phyloP scores from a whole-genome alignment of 208 protist genomes.

The Perkinsela sp. region DNA sequence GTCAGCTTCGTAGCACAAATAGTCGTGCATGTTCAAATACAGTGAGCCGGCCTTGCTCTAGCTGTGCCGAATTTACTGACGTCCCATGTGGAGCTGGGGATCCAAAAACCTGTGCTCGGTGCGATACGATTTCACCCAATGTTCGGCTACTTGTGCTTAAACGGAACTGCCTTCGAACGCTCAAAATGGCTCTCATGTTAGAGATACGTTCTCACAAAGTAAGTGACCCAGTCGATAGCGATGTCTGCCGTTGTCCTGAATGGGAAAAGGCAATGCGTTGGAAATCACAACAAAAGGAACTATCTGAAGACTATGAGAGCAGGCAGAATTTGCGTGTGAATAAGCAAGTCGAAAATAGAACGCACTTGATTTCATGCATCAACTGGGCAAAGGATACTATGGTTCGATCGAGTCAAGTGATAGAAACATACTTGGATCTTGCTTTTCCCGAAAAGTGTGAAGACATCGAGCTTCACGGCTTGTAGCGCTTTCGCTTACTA shows the following conservation, averaged over 20 bases:
- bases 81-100: neutral
- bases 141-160: neutral
- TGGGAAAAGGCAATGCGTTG: neutral
- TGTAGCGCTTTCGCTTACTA: too few species aligned
- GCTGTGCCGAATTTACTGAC: neutral
- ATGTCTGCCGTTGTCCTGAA: neutral
- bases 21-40: neutral
- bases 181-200: neutral
- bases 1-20: neutral
- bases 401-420: neutral
- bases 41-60: neutral
- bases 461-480: neutral
- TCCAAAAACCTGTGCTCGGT: neutral
- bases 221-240: too few species aligned
- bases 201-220: neutral
- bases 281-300: neutral
- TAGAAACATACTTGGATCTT: neutral
- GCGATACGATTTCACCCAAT: neutral
- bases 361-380: neutral
- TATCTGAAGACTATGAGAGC: neutral
- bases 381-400: neutral
- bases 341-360: neutral
- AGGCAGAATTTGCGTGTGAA: neutral
- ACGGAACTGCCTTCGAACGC: neutral
- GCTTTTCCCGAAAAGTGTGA: neutral